These are phyloP conservation scores for Yueomyces sp. DNA, from an alignment of 805 yeast genomes.

Conservation along the genomic window DNA sequence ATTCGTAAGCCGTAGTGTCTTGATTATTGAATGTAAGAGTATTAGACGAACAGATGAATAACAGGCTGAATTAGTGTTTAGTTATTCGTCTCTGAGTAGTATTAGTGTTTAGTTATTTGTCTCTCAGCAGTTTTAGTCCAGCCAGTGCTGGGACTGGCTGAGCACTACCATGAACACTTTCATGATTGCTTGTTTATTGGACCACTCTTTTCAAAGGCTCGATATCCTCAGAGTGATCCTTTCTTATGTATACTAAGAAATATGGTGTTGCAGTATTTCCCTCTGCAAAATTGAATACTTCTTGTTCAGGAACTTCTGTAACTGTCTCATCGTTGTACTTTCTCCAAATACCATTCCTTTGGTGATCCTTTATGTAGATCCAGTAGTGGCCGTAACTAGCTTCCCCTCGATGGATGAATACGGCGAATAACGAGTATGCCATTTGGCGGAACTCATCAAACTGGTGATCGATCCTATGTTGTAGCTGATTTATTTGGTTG, in stretches of 20 bases:
- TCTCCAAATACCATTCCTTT: constrained; percentile 47
- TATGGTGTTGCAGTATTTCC: constrained; percentile 90
- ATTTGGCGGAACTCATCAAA: constrained; percentile 46
- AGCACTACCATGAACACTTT: too few species aligned
- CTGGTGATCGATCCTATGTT: constrained; percentile 39
- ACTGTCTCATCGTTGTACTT: constrained; percentile 94
- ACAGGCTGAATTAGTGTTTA: too few species aligned
- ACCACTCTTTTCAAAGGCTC: constrained; percentile 47
- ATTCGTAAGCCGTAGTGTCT: too few species aligned
- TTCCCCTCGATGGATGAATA: constrained; percentile 90
- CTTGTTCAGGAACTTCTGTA: constrained; percentile 54
- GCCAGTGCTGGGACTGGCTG: too few species aligned
- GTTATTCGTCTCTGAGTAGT: too few species aligned
- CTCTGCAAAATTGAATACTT: constrained; percentile 51
- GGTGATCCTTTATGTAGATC: constrained; percentile 78
- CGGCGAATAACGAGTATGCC: constrained; percentile 78
- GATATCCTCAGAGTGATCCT: constrained; percentile 40
- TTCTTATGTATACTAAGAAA: constrained; percentile 70
- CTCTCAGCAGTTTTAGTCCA: too few species aligned
- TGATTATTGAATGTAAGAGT: too few species aligned
- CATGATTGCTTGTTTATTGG: too few species aligned
- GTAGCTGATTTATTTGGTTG: constrained; percentile 31
- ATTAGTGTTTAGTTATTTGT: too few species aligned
- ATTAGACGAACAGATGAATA: too few species aligned
- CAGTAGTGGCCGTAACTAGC: constrained; percentile 96